These are phyloP conservation scores for Hypocreales sp. DNA, from an alignment of 2,329 filamentous ascomycete genomes.

Conservation along the genomic window DNA sequence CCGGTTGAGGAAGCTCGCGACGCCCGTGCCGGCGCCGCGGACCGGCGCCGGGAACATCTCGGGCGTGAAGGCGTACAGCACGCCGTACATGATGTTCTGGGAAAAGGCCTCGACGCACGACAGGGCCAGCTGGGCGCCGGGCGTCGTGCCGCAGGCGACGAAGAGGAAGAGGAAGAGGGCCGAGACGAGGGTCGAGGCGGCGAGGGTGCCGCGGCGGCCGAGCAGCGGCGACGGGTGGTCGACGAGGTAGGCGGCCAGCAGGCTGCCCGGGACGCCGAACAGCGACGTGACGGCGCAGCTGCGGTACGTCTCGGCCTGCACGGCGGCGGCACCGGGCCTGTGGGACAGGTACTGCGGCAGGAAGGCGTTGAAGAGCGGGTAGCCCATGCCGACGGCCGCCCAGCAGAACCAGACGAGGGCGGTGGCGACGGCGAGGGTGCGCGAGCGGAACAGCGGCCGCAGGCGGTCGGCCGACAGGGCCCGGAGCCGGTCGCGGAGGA, in stretches of 20 bases:
- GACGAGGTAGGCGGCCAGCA: conserved; percentile 60
- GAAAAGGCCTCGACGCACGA: conserved; percentile 55
- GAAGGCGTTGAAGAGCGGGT: conserved; percentile 80
- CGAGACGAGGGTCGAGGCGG: conserved; percentile 49
- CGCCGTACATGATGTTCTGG: conserved; percentile 65
- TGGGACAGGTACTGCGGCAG: conserved; percentile 67
- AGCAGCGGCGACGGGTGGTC: conserved; percentile 45
- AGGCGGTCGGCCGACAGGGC: conserved; percentile 55
- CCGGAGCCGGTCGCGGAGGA: conserved; percentile 43
- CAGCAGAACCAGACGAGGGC: conserved; percentile 61
- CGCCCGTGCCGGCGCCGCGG: conserved; percentile 56
- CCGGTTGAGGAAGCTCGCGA: conserved; percentile 57
- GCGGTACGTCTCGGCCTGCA: conserved; percentile 46
- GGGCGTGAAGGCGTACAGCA: conserved; percentile 62
- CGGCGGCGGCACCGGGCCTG: conserved; percentile 27
- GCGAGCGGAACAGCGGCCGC: conserved; percentile 45
- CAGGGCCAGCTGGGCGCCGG: conserved; percentile 45
- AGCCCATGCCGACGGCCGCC: conserved; percentile 72
- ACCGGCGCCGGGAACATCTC: conserved; percentile 63
- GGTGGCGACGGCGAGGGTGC: conserved; percentile 35
- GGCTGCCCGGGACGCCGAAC: conserved; percentile 60
- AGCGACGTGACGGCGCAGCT: conserved; percentile 72
- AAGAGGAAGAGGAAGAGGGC: conserved; percentile 57
- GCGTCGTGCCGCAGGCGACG: conserved; percentile 40
- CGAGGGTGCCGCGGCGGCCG: conserved; percentile 59